Conservation (phyloP, 768 basidiomycete species). For the Suillus americanus region DNA sequence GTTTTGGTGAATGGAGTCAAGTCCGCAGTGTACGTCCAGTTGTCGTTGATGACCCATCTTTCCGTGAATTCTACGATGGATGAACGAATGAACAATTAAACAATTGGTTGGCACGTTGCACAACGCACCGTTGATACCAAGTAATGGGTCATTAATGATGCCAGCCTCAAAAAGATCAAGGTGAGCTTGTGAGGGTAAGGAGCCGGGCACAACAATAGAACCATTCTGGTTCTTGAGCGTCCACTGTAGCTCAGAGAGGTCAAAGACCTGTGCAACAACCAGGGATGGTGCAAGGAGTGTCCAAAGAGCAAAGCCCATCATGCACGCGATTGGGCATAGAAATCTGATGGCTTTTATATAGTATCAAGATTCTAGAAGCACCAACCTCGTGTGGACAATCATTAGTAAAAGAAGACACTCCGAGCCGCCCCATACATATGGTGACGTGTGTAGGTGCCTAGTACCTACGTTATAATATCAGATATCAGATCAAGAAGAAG, state of each 20-base stretch:
- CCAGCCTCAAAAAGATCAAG: slow-evolving; percentile 52
- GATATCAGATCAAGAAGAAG: no score
- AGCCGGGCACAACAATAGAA: slow-evolving; percentile 50
- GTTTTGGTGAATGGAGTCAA: slow-evolving; percentile 41
- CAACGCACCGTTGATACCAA: slow-evolving; percentile 49
- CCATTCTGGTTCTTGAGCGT: slow-evolving; percentile 54
- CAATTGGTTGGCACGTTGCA: background rate
- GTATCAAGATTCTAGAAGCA: background rate
- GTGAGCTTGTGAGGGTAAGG: slow-evolving; percentile 53
- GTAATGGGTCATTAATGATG: slow-evolving; percentile 51
- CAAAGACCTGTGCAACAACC: slow-evolving; percentile 31
- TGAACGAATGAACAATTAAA: slow-evolving; percentile 1
- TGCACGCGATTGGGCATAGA: background rate
- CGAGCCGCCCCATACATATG: no score
- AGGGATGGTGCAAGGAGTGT: slow-evolving; percentile 6
- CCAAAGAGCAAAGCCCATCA: slow-evolving; percentile 3
- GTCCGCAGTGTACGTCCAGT: slow-evolving; percentile 61
- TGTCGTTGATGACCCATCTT: slow-evolving; percentile 55
- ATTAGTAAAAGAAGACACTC: background rate
- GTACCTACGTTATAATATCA: no score
- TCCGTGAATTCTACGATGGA: slow-evolving; percentile 45
- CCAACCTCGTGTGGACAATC: background rate
- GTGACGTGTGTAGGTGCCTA: no score
- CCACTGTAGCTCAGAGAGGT: slow-evolving; percentile 49
- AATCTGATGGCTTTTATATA: background rate